A percentile compares a stretch with the other conserved stretches of the same genome.
phyloP scores from a whole-genome alignment of 108 stramenopile species.

The Epithemia pelagica region DNA sequence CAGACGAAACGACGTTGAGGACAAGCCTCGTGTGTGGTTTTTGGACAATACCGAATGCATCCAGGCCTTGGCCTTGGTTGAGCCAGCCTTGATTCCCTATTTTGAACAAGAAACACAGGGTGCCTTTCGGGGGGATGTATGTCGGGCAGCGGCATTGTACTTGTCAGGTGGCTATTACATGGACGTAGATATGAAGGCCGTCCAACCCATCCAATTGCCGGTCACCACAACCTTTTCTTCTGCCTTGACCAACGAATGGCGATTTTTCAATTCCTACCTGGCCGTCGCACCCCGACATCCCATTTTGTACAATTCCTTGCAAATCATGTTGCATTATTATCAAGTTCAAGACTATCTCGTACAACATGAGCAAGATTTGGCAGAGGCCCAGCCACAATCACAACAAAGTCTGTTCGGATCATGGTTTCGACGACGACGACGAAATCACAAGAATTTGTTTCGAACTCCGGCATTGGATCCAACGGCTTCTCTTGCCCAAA shows the following conservation, averaged over 20 bases:
- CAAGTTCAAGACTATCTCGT: no score
- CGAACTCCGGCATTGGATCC: no score
- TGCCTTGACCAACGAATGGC: not conserved
- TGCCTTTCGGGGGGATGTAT: conserved; percentile 29
- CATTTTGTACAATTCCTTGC: not conserved
- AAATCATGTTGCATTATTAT: not conserved
- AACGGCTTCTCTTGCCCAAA: no score
- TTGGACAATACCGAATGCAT: conserved; percentile 20
- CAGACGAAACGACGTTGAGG: no score
- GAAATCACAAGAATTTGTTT: not conserved
- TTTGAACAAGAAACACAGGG: conserved; percentile 20
- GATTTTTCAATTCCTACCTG: not conserved
- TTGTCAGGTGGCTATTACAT: conserved; percentile 32
- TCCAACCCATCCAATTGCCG: conserved; percentile 6
- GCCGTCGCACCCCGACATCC: not conserved
- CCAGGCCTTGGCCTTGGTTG: conserved; percentile 13
- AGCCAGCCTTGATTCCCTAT: conserved; percentile 18
- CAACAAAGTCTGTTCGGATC: no score
- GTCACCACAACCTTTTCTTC: not conserved
- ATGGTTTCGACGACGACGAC: not conserved
- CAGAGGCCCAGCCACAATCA: no score
- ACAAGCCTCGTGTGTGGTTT: conserved; percentile 9
- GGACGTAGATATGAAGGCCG: conserved; percentile 26
- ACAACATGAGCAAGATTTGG: no score
- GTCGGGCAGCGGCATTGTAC: conserved; percentile 27